Conservation (phyloP, 768 basidiomycete genomes). For the Clavaria fumosa region DNA sequence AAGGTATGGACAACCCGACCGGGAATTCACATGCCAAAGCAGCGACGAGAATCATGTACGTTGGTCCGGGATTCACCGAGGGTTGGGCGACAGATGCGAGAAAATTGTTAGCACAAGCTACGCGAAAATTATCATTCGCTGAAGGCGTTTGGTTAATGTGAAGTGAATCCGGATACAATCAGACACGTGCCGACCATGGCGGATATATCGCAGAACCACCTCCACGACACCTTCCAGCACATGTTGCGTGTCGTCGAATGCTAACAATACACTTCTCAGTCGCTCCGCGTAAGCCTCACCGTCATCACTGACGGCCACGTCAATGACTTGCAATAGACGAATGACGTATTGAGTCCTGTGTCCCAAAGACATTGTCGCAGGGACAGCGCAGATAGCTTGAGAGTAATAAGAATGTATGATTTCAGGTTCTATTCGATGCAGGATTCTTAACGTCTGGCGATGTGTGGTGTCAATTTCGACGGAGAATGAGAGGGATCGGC, state of each 20-base stretch:
- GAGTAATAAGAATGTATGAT: slow-evolving; percentile 44
- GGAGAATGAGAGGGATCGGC: slow-evolving; percentile 5
- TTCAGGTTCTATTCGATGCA: slow-evolving; percentile 38
- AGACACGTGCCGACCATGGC: slow-evolving; percentile 26
- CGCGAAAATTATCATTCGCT: slow-evolving; percentile 28
- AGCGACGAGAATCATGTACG: slow-evolving; percentile 47
- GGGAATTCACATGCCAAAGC: slow-evolving; percentile 55
- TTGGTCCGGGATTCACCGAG: slow-evolving; percentile 30
- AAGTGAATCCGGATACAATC: slow-evolving; percentile 2
- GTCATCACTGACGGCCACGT: slow-evolving; percentile 30
- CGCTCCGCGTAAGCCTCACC: slow-evolving; percentile 43
- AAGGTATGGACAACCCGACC: slow-evolving; percentile 32
- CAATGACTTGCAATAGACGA: slow-evolving; percentile 41
- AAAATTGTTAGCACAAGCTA: slow-evolving; percentile 29
- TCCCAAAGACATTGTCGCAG: slow-evolving; percentile 17
- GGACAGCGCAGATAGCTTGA: slow-evolving; percentile 25
- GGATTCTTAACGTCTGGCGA: slow-evolving; percentile 41
- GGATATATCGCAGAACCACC: slow-evolving; percentile 33
- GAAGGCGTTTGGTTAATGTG: slow-evolving; percentile 4
- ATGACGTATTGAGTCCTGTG: slow-evolving; percentile 28
- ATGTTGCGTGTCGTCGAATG: slow-evolving; percentile 22
- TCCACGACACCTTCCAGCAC: slow-evolving; percentile 47
- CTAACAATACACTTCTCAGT: slow-evolving; percentile 27
- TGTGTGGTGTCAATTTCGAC: slow-evolving; percentile 10
- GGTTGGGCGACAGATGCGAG: slow-evolving; percentile 29